phyloP scores from a whole-genome alignment of 768 basidiomycete genomes.

The Tulasnella sp. region DNA sequence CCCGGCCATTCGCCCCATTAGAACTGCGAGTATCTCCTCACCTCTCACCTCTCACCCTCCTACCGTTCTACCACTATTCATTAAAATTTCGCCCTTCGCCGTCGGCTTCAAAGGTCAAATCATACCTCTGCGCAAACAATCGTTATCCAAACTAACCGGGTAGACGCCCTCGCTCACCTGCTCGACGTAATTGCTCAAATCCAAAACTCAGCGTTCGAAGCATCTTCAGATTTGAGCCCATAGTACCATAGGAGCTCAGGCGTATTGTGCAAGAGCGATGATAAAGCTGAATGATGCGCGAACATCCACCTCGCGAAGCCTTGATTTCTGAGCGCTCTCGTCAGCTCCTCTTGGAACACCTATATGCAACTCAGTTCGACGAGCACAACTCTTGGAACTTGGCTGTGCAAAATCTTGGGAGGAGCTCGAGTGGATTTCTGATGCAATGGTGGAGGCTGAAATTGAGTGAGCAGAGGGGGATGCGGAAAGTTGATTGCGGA shows the following conservation, averaged over 20 bases:
- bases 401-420: slow-evolving; percentile 46
- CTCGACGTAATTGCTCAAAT: slow-evolving; percentile 67
- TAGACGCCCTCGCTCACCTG: slow-evolving; percentile 26
- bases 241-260: no score
- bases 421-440: slow-evolving; percentile 70
- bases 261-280: slow-evolving; percentile 83
- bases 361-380: slow-evolving; percentile 51
- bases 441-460: slow-evolving; percentile 54
- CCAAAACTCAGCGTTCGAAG: slow-evolving; percentile 64
- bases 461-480: slow-evolving; percentile 56
- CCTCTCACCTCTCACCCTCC: slow-evolving; percentile 57
- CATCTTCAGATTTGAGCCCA: slow-evolving; percentile 63
- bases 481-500: slow-evolving; percentile 62
- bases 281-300: slow-evolving; percentile 79
- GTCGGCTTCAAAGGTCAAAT: slow-evolving; percentile 77
- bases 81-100: slow-evolving; percentile 70
- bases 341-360: slow-evolving; percentile 71
- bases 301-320: slow-evolving; percentile 89
- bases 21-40: slow-evolving; percentile 69
- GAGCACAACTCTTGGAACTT: slow-evolving; percentile 29
- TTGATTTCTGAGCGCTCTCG: slow-evolving; percentile 80
- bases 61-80: slow-evolving; percentile 61
- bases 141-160: slow-evolving; percentile 21
- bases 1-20: slow-evolving; percentile 35
- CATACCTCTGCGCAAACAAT: slow-evolving; percentile 41